phyloP scores from a whole-genome alignment of 805 yeast species.

The Wickerhamiella siamensis region DNA sequence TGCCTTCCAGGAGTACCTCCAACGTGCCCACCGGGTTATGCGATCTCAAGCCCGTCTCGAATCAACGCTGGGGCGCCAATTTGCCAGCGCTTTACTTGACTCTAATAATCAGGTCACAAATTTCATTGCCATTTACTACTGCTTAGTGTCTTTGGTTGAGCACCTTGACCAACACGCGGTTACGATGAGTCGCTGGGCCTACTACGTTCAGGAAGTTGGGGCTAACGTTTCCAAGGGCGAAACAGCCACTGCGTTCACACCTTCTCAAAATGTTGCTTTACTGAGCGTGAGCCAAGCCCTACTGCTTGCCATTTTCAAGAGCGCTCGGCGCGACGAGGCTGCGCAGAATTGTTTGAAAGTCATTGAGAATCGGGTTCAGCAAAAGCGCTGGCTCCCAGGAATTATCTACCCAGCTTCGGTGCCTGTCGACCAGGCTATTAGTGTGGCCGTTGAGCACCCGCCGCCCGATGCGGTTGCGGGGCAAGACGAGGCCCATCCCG shows the following conservation, averaged over 20 bases:
- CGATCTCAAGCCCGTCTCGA: constrained; percentile 1
- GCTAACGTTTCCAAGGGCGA: neutral
- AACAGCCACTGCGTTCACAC: neutral
- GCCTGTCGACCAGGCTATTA: constrained; percentile 8
- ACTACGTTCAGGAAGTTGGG: constrained; percentile 3
- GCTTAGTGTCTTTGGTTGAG: constrained; percentile 7
- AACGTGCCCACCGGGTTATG: constrained; percentile 4
- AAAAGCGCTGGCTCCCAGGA: constrained; percentile 15
- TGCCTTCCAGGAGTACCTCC: constrained; percentile 17
- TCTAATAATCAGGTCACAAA: constrained; percentile 5
- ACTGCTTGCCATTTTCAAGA: constrained; percentile 9
- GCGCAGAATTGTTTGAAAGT: constrained; percentile 6
- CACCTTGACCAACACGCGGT: constrained; percentile 1
- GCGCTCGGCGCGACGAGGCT: constrained; percentile 4
- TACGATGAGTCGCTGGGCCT: constrained; percentile 10
- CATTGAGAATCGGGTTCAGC: constrained; percentile 9
- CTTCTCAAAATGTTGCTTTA: constrained; percentile 1
- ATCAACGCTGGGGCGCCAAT: constrained; percentile 9
- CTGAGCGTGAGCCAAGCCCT: constrained; percentile 8
- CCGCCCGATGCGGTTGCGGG: neutral
- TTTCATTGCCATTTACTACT: constrained; percentile 15
- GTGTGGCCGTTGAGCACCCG: constrained; percentile 3
- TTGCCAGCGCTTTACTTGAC: constrained; percentile 5
- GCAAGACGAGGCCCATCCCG: neutral
- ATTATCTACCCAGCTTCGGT: constrained; percentile 13